Evolutionary conservation across 768 basidiomycete genomes (phyloP), one percentile per base, ranked within the genome.

Genomic region (Fomitopsis serialis): DNA sequence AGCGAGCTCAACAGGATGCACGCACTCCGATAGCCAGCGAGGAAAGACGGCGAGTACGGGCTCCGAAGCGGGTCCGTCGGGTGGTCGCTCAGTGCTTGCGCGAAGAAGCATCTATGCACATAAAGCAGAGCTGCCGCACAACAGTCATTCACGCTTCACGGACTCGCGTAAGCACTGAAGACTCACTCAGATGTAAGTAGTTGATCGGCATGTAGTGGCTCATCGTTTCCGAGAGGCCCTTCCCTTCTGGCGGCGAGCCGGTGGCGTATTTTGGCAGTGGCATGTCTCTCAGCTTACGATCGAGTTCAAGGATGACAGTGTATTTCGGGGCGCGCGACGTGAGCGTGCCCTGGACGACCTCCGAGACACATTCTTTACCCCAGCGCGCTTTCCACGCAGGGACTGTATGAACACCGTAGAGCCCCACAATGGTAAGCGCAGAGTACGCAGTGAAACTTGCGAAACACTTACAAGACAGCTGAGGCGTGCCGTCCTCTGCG

Each of bases 121-220:
- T 80, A 84, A 9, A 86, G 61, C 57, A 87, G 69, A n/a, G 79
- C 85, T 85, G 62, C 60, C 84, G 82, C 37, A 87, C 69, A 66
- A 86, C 85, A 3, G 79, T 58, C 81, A 84, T 65, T 78, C 80
- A 66, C 11, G 35, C 27, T 10, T 15, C n/a, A n/a, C n/a, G n/a
- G n/a, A n/a, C 22, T 24, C 8, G 3, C 2, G 21, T 11, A 9
- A 29, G 29, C 29, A 23, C 11, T n/a, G 21, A 27, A 1, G 66
- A 62, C 83, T 61, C 59, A 88, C 87, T 81, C 34, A 84, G 71
- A 60, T 86, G 79, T 1, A 83, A 77, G 64, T 89, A 89, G 61
- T 89, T 88, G 32, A 68, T 73, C 1, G 87, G 84, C 87, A 89
- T 89, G 61, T 79, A 87, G 65, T 84, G 78, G 34, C 78, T 79